Evolutionary conservation across 306 rosid species (phyloP).

Genomic region (Lathyrus aphaca): DNA sequence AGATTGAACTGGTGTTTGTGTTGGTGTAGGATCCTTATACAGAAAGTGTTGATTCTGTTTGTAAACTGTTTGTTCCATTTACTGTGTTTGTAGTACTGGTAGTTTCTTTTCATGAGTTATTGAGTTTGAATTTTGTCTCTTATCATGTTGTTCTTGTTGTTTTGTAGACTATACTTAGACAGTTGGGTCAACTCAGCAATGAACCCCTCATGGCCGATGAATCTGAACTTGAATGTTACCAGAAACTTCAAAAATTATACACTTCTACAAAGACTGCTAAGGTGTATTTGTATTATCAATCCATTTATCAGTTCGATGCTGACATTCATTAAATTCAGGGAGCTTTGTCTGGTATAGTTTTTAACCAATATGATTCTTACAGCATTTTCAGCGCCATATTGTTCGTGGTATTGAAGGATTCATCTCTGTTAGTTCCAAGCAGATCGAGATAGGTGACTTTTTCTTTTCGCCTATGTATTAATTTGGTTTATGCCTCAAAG

Average conservation of each 20-base stretch:
- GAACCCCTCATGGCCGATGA: constrained; percentile 71
- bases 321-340: background rate
- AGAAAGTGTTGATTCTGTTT: constrained; percentile 3
- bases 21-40: constrained; percentile 12
- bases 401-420: constrained; percentile 82
- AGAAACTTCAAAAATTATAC: constrained; percentile 75
- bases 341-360: constrained; percentile 15
- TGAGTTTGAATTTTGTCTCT: constrained; percentile 14
- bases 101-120: constrained; percentile 24
- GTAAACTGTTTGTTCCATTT: constrained; percentile 33
- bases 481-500: constrained; percentile 37
- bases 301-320: background rate
- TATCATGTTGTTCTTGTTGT: constrained; percentile 33
- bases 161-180: constrained; percentile 81
- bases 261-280: constrained; percentile 79
- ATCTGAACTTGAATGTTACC: constrained; percentile 70
- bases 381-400: constrained; percentile 87
- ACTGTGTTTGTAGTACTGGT: constrained; percentile 2
- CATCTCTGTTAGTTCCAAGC: constrained; percentile 71
- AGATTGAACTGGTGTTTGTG: constrained; percentile 34
- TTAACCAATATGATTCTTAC: constrained; percentile 39
- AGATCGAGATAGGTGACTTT: constrained; percentile 77
- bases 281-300: constrained; percentile 47
- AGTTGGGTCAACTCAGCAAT: constrained; percentile 71
- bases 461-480: constrained; percentile 32